phyloP scores from a whole-genome alignment of 768 basidiomycete genomes.

The Lentinula sp. region DNA sequence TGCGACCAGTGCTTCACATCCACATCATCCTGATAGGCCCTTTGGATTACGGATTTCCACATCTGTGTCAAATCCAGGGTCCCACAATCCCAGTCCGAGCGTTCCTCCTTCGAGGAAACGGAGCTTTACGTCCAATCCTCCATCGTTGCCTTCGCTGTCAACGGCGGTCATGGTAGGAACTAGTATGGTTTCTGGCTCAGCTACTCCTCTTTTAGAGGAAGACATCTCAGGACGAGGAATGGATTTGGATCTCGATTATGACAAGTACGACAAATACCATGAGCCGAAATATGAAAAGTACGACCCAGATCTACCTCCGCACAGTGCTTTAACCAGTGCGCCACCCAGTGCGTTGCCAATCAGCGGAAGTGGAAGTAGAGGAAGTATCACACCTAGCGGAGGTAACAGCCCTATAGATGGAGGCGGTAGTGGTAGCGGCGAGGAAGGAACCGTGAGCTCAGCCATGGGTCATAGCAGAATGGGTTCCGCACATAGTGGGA shows the following conservation, averaged over 20 bases:
- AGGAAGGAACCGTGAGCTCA: background rate
- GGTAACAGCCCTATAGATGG: slow-evolving; percentile 8
- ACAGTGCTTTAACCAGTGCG: background rate
- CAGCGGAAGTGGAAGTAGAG: background rate
- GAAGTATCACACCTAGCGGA: slow-evolving; percentile 3
- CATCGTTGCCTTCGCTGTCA: slow-evolving; percentile 4
- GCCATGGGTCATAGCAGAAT: background rate
- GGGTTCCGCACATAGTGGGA: slow-evolving; percentile 13
- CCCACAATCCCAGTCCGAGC: background rate
- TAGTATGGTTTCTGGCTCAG: background rate
- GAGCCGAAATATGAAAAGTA: slow-evolving; percentile 3
- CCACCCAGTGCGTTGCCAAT: background rate
- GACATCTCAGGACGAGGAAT: background rate
- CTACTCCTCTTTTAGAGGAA: slow-evolving; percentile 4
- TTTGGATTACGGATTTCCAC: slow-evolving; percentile 5
- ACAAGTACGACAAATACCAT: slow-evolving; percentile 1
- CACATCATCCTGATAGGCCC: slow-evolving; percentile 2
- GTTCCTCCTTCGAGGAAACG: slow-evolving; percentile 4
- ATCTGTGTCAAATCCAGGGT: background rate
- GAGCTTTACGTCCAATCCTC: slow-evolving; percentile 3
- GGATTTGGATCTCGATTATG: slow-evolving; percentile 1
- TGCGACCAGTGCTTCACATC: background rate
- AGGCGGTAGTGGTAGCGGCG: slow-evolving; percentile 3
- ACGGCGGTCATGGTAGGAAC: background rate
- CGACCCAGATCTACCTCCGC: background rate